These are phyloP conservation scores for Fusarium penzigii DNA, from an alignment of 2,329 filamentous ascomycete genomes.

Conservation along the genomic window DNA sequence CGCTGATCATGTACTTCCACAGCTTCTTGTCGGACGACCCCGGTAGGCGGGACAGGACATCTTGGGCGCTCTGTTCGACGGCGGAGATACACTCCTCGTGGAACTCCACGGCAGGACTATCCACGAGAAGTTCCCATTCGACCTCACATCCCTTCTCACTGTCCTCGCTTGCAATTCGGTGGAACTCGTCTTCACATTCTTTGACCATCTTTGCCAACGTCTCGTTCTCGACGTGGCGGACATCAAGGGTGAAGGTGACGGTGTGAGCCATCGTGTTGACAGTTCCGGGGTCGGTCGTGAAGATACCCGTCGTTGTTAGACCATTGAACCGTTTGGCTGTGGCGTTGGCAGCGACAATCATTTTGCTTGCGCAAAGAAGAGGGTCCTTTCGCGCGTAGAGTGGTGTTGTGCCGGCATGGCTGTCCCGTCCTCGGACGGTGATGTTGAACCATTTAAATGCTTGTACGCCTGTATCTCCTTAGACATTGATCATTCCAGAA, in stretches of 20 bases:
- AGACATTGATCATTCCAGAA: neutral
- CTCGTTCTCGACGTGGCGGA: slow-evolving; percentile 56
- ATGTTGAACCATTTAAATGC: slow-evolving; percentile 31
- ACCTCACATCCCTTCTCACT: slow-evolving; percentile 55
- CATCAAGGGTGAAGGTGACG: slow-evolving; percentile 66
- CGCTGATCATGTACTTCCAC: slow-evolving; percentile 29
- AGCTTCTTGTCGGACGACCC: slow-evolving; percentile 26
- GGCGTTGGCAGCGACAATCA: slow-evolving; percentile 30
- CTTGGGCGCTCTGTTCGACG: slow-evolving; percentile 54
- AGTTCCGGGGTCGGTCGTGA: slow-evolving; percentile 50
- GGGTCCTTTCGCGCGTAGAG: slow-evolving; percentile 34
- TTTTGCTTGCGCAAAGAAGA: slow-evolving; percentile 29
- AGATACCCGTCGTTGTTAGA: slow-evolving; percentile 32
- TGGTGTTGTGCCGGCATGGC: slow-evolving; percentile 29
- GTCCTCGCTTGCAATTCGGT: slow-evolving; percentile 50
- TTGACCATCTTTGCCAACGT: slow-evolving; percentile 54
- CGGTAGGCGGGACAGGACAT: slow-evolving; percentile 44
- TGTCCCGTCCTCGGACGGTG: slow-evolving; percentile 26
- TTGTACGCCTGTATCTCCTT: slow-evolving; percentile 19
- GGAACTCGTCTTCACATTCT: slow-evolving; percentile 42
- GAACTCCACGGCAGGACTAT: slow-evolving; percentile 59
- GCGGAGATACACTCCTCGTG: slow-evolving; percentile 62
- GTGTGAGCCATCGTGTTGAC: slow-evolving; percentile 69
- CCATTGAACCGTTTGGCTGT: slow-evolving; percentile 26
- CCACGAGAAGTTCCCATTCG: slow-evolving; percentile 58